phyloP scores from a whole-genome alignment of 768 basidiomycete species.

The Tricholoma flavovirens region DNA sequence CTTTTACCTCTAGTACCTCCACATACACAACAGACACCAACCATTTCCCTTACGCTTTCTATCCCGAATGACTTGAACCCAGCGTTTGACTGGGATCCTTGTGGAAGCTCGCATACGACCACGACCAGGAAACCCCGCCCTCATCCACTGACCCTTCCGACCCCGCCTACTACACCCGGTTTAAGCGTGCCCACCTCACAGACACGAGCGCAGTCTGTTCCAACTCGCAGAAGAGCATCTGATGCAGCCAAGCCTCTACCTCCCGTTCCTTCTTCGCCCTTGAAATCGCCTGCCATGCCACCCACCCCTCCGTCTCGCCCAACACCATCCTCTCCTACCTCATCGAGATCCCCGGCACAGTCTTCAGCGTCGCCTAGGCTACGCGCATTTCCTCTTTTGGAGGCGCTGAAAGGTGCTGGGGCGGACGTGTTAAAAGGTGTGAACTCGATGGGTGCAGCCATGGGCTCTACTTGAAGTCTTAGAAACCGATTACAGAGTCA shows the following conservation, averaged over 20 bases:
- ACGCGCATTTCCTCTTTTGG: slow-evolving; percentile 2
- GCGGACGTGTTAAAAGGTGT: slow-evolving; percentile 6
- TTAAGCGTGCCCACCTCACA: not conserved
- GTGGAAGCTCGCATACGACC: too few relatives aligned
- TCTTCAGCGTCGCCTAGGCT: not conserved
- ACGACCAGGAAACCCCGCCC: not conserved
- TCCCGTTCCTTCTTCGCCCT: not conserved
- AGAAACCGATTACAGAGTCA: not conserved
- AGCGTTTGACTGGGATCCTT: not conserved
- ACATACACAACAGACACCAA: not conserved
- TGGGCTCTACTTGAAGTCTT: not conserved
- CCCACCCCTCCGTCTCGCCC: not conserved
- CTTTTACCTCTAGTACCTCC: not conserved
- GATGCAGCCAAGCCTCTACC: not conserved
- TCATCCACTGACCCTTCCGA: not conserved
- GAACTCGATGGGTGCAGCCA: slow-evolving; percentile 1
- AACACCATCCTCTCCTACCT: not conserved
- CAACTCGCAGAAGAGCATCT: not conserved
- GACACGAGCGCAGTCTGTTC: not conserved
- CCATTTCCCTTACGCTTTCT: not conserved
- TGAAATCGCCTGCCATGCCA: not conserved
- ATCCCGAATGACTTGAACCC: not conserved
- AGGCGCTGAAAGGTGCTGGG: slow-evolving; percentile 2
- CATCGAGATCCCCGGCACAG: not conserved
- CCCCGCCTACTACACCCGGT: not conserved